Base-by-base conservation (phyloP, 805 yeast genomes). In the Saturnispora bothae region DNA sequence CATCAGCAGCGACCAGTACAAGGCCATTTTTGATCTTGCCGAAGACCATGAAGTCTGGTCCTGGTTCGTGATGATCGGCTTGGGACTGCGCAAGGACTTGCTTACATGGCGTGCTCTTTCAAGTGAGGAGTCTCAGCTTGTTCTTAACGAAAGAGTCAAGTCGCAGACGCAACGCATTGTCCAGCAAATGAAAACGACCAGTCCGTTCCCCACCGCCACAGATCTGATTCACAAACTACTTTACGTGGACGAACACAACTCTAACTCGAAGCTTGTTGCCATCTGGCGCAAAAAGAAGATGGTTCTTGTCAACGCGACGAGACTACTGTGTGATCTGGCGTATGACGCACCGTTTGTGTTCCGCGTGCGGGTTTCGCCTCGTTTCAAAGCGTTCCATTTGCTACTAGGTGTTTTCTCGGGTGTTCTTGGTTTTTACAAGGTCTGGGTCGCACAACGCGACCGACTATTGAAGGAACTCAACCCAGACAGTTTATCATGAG, bases 31-130 rank as follows among this genome's bases (percentile, higher is more conserved):
- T 4, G 55, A 60, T 4, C 65, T 40, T 31, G 46, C 44, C 5
- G 48, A 45, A 34, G 44, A 66, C 48, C 84, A 81, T 52, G 84
- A 77, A 54, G 63, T 76, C 2, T 59, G 71, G 28, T 75, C 83
- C 0, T 80, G 89, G 88, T 76, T 76, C 59, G 66, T 66, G 39
- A 82, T 76, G 49, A 73, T 82, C 15, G 45, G 79, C 41, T 53
- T 77, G 13, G 75, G 75, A 1, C 52, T 78, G 36, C 71, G 73
- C 51, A 68, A 68, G 40, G 70, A 75, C 17, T 65, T 67, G 51
- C 57, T 54, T 14, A 62, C 64, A 38, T 57, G 73, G 36, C 59
- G 59, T 30, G 50, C 50, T n/a, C 57, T 73, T 18, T 54, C 58
- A 12, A 68, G 63, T 31, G 65, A 65, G 45, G 80, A 76, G 48